A percentile compares a stretch with the other conserved stretches of the same genome.
phyloP scores from a whole-genome alignment of 768 basidiomycete genomes.

The Chlorophyllum brunneum region DNA sequence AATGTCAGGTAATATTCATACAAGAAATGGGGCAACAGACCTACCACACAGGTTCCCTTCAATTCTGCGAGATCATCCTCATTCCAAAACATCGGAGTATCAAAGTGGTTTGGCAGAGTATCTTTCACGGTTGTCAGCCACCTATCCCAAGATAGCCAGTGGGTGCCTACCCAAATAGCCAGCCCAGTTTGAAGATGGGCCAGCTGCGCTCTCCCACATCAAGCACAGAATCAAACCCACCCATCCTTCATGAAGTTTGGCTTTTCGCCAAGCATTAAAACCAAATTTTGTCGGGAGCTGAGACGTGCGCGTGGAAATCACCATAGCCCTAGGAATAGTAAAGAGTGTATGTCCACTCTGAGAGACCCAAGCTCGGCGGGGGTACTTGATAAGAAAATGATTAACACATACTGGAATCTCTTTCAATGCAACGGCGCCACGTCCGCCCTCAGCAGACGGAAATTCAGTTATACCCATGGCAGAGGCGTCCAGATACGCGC shows the following conservation, averaged over 20 bases:
- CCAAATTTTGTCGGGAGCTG: constrained; percentile 58
- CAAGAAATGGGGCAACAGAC: constrained; percentile 40
- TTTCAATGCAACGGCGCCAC: constrained; percentile 69
- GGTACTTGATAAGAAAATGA: not conserved
- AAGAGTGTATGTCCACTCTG: constrained; percentile 79
- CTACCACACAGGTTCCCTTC: constrained; percentile 81
- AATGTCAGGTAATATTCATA: not conserved
- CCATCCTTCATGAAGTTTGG: constrained; percentile 72
- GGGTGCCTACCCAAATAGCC: constrained; percentile 67
- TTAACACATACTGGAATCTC: constrained; percentile 59
- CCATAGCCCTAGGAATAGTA: constrained; percentile 71
- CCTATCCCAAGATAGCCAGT: not conserved
- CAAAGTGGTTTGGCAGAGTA: constrained; percentile 67
- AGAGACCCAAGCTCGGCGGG: not conserved
- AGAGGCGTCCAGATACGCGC: constrained; percentile 45
- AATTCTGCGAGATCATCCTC: constrained; percentile 70
- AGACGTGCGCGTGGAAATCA: constrained; percentile 79
- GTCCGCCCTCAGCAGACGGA: constrained; percentile 52
- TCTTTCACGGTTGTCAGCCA: constrained; percentile 29
- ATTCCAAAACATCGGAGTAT: constrained; percentile 95
- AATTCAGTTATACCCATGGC: constrained; percentile 45
- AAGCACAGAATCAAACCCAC: constrained; percentile 84
- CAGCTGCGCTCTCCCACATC: constrained; percentile 88
- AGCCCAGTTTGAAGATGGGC: constrained; percentile 59
- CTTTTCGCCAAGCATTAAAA: constrained; percentile 56